These are phyloP conservation scores for Xanthoparmelia taractica DNA, from an alignment of 495 filamentous ascomycete genomes.

Conservation along the genomic window DNA sequence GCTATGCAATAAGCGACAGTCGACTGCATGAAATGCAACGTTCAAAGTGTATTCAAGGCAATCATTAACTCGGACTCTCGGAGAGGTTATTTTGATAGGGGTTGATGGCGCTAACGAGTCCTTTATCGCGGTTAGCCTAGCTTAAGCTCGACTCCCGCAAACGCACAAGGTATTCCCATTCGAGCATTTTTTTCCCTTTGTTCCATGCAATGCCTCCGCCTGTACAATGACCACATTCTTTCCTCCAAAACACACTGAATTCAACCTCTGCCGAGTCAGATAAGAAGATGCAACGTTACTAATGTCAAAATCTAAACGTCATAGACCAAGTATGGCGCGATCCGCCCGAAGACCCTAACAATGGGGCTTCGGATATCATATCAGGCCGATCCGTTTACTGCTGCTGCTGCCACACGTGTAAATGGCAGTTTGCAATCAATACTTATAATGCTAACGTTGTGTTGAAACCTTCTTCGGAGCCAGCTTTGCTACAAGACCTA, in stretches of 20 bases:
- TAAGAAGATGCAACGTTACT: conserved; percentile 1
- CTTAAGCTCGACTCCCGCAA: neutral
- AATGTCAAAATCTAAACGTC: conserved; percentile 16
- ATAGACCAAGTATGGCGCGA: conserved; percentile 17
- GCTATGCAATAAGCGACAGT: neutral
- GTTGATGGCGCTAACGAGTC: conserved; percentile 13
- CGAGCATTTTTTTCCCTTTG: neutral
- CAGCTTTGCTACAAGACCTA: neutral
- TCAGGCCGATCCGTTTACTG: neutral
- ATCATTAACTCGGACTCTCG: conserved; percentile 2
- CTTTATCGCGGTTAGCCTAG: conserved; percentile 7
- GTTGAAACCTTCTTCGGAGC: too few species aligned
- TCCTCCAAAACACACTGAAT: neutral
- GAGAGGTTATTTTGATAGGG: too few species aligned
- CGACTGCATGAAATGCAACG: conserved; percentile 1
- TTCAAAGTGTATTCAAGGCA: neutral
- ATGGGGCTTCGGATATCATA: neutral
- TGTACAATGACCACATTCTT: too few species aligned
- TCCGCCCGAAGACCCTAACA: conserved; percentile 12
- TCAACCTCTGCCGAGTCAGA: conserved; percentile 1
- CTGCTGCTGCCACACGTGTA: neutral
- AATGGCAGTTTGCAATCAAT: neutral
- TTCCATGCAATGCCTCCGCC: neutral
- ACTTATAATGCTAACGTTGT: neutral
- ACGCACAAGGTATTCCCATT: neutral